phyloP scores from a whole-genome alignment of 768 basidiomycete genomes.

The Tricholoma matsutake region DNA sequence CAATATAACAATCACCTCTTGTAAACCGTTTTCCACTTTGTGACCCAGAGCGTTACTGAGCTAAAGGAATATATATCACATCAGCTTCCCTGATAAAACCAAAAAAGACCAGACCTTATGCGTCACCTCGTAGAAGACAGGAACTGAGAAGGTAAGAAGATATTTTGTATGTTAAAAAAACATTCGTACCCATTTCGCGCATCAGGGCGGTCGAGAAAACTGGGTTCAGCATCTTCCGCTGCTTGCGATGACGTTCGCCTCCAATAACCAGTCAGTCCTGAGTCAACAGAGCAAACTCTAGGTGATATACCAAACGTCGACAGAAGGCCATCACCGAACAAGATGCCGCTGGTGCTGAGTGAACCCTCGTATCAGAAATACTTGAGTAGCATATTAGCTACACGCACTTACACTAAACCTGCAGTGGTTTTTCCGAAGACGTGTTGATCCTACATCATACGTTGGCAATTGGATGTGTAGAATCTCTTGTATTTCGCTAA shows the following conservation, averaged over 20 bases:
- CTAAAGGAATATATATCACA: too few species aligned
- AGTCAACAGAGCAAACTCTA: not conserved
- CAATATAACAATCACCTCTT: constrained; percentile 7
- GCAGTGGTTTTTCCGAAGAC: not conserved
- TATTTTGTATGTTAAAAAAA: too few species aligned
- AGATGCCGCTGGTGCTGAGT: not conserved
- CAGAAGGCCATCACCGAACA: constrained; percentile 5
- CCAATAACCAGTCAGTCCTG: not conserved
- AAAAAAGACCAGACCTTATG: constrained; percentile 9
- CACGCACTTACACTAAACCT: not conserved
- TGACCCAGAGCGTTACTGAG: constrained; percentile 4
- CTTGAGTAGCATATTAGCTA: not conserved
- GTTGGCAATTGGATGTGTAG: too few species aligned
- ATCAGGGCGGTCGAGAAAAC: constrained; percentile 17
- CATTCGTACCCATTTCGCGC: constrained; percentile 18
- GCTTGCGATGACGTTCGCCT: constrained; percentile 16
- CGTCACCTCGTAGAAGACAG: constrained; percentile 16
- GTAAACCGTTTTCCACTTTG: constrained; percentile 5
- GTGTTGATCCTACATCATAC: not conserved
- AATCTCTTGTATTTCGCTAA: not conserved
- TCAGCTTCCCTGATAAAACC: not conserved
- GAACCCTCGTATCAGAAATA: not conserved
- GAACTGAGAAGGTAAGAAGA: constrained; percentile 5
- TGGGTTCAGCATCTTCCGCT: constrained; percentile 2
- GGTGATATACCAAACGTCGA: constrained; percentile 2